These are phyloP conservation scores for Excoecaria agallocha DNA, from an alignment of 345 rosid species.

Conservation along the genomic window DNA sequence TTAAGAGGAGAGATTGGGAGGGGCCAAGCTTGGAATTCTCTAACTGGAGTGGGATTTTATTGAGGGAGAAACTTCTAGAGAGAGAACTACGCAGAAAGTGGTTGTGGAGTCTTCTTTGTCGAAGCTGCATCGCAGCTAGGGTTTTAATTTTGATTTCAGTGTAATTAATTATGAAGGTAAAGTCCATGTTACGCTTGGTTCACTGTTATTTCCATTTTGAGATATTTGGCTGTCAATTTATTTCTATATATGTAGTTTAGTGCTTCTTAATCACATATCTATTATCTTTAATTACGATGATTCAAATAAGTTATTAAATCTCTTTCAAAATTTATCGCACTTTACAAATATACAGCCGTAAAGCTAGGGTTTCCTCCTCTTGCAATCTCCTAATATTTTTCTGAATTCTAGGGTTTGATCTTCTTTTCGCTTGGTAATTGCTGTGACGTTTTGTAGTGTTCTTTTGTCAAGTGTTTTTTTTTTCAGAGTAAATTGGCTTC, in stretches of 20 bases:
- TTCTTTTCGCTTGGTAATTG: slow-evolving; percentile 3
- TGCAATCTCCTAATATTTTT: slow-evolving; percentile 2
- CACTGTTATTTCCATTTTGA: background rate
- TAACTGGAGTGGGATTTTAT: background rate
- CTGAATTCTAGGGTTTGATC: slow-evolving; percentile 37
- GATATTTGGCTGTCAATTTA: background rate
- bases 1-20: slow-evolving; percentile 4
- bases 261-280: slow-evolving; percentile 14
- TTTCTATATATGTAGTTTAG: slow-evolving; percentile 15
- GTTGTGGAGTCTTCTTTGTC: slow-evolving; percentile 2
- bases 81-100: background rate
- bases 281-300: slow-evolving; percentile 14
- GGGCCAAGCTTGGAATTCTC: slow-evolving; percentile 15
- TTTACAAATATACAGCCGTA: background rate
- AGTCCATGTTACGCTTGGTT: slow-evolving; percentile 6
- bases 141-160: slow-evolving; percentile 22
- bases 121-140: slow-evolving; percentile 33
- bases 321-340: background rate
- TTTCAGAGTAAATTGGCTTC: background rate
- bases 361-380: slow-evolving; percentile 31
- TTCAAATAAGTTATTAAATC: slow-evolving; percentile 11
- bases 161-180: slow-evolving; percentile 28
- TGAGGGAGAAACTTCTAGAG: slow-evolving; percentile 19
- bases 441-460: background rate
- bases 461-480: background rate